These are phyloP conservation scores for Petunia hybrid DNA, from an alignment of 305 asterid species.

Conservation along the genomic window DNA sequence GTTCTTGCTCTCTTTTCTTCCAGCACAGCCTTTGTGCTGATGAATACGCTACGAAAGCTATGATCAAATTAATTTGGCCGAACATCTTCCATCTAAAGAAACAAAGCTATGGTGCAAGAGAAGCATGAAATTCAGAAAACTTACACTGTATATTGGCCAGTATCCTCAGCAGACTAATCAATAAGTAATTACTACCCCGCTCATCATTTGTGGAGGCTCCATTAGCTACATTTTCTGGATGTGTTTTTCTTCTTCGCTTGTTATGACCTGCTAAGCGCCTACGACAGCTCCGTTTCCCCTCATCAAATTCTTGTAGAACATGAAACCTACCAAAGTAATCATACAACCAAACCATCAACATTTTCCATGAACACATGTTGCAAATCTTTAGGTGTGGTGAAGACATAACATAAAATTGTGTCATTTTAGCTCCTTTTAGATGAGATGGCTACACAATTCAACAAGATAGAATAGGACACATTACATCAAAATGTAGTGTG, in stretches of 20 bases:
- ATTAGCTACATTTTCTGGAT: constrained; percentile 70
- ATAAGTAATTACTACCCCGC: constrained; percentile 68
- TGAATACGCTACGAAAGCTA: background rate
- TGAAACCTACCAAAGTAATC: constrained; percentile 72
- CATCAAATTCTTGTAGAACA: constrained; percentile 93
- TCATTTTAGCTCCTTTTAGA: constrained; percentile 8
- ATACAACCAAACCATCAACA: constrained; percentile 22
- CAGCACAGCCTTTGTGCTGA: too few relatives aligned
- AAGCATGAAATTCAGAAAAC: constrained; percentile 40
- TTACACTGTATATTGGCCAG: constrained; percentile 86
- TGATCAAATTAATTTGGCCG: background rate
- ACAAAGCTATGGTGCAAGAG: background rate
- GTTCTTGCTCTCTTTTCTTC: too few relatives aligned
- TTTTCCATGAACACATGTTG: background rate
- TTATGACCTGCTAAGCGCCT: constrained; percentile 97
- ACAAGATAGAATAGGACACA: background rate
- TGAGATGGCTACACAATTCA: background rate
- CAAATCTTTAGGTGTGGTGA: background rate
- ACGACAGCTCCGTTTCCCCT: constrained; percentile 98
- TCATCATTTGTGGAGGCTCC: constrained; percentile 62
- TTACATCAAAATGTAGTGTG: background rate
- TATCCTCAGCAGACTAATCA: constrained; percentile 82
- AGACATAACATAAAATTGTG: background rate
- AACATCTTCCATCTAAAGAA: constrained; percentile 5
- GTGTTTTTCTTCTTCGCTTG: constrained; percentile 85